Evolutionary conservation across 176 grass and related monocot species (phyloP).

Genomic region (Eremochloa ophiuroides): DNA sequence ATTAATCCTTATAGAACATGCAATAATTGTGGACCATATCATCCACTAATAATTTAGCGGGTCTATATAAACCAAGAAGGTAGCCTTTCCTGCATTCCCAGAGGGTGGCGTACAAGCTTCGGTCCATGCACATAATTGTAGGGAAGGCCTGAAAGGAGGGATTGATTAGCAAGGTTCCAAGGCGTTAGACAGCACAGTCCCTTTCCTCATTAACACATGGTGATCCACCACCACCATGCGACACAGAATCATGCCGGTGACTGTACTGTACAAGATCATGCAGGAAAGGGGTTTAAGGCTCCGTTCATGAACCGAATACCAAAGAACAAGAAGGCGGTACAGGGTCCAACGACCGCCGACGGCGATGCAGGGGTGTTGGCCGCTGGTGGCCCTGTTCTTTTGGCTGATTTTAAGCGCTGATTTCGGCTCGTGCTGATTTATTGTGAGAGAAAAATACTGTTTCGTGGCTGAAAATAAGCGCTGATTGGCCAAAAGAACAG

Average conservation of each 20-base stretch:
- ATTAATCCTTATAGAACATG: constrained; percentile 6
- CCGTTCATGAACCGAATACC: constrained; percentile 37
- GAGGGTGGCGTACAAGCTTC: constrained; percentile 7
- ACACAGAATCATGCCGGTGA: not conserved
- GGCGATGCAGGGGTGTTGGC: constrained; percentile 10
- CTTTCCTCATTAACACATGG: constrained; percentile 46
- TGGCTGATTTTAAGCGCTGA: too few relatives aligned
- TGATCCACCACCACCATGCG: constrained; percentile 12
- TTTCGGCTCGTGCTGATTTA: too few relatives aligned
- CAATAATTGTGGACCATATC: constrained; percentile 1
- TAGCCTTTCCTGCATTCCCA: constrained; percentile 20
- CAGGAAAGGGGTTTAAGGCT: constrained; percentile 16
- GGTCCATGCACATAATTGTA: constrained; percentile 36
- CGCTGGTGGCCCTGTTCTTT: too few relatives aligned
- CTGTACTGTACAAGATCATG: constrained; percentile 34
- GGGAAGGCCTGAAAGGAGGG: not conserved
- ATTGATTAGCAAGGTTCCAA: constrained; percentile 19
- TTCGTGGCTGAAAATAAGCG: too few relatives aligned
- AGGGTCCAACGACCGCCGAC: constrained; percentile 18
- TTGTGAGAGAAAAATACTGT: too few relatives aligned
- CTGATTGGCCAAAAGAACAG: too few relatives aligned
- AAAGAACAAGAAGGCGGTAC: constrained; percentile 28
- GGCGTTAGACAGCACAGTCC: constrained; percentile 31
- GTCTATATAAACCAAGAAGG: constrained; percentile 21
- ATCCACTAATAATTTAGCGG: constrained; percentile 23